Percentiles rank a stretch among this genome's conserved stretches.
Evolutionary conservation across 2,329 filamentous ascomycete species (phyloP).

Genomic region (Ceratocystis harringtonii): DNA sequence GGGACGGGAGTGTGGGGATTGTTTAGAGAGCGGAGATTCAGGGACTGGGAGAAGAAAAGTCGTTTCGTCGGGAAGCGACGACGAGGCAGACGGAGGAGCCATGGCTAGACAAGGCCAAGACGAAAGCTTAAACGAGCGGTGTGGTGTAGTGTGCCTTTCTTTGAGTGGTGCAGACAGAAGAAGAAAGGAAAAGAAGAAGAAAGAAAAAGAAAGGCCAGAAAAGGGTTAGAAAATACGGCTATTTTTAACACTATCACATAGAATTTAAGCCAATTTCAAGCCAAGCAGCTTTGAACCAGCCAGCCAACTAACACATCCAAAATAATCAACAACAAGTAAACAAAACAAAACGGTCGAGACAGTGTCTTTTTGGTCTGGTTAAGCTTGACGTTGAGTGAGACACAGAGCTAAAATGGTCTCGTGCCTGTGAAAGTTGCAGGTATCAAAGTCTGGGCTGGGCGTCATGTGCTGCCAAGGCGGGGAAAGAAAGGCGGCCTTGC

Average conservation of each 20-base stretch:
- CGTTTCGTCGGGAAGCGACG: slow-evolving; percentile 6
- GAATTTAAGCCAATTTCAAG: no score
- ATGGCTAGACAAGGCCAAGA: neutral
- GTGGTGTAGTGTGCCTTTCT: neutral
- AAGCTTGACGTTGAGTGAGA: neutral
- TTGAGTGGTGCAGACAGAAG: neutral
- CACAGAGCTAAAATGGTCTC: neutral
- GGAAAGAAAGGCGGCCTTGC: neutral
- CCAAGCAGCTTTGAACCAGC: no score
- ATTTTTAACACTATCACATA: neutral
- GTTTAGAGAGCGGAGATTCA: neutral
- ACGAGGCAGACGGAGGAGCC: neutral
- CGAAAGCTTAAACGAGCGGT: no score
- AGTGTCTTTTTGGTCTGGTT: no score
- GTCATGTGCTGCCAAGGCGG: neutral
- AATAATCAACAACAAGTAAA: neutral
- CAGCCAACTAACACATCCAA: no score
- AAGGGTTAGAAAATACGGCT: neutral
- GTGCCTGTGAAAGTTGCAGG: neutral
- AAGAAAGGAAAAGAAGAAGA: neutral
- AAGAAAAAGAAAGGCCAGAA: neutral
- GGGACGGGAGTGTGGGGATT: neutral
- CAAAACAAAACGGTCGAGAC: neutral
- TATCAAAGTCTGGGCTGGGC: neutral
- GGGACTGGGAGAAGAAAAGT: neutral